Percentiles rank a stretch among this genome's conserved stretches.
Evolutionary conservation across 2,329 filamentous ascomycete species (phyloP).

Genomic region (Domatiomyces globalis): DNA sequence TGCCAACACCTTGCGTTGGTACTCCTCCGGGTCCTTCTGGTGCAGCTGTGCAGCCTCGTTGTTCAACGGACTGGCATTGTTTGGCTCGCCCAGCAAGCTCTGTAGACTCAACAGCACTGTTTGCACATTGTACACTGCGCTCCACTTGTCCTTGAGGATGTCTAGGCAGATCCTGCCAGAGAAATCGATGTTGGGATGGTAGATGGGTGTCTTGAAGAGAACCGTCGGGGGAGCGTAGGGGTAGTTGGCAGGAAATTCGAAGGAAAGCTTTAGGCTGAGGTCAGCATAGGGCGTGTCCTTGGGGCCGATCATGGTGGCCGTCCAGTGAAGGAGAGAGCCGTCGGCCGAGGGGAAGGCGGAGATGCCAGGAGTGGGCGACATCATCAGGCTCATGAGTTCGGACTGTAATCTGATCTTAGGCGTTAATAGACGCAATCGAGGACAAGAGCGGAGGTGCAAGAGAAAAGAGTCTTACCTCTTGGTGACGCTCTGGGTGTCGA

Average conservation of each 20-base stretch:
- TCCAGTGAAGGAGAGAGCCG: slow-evolving; percentile 84
- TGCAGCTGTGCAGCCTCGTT: slow-evolving; percentile 92
- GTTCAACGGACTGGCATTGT: slow-evolving; percentile 91
- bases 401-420: slow-evolving; percentile 61
- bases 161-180: slow-evolving; percentile 92
- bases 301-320: slow-evolving; percentile 82
- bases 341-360: slow-evolving; percentile 87
- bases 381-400: slow-evolving; percentile 97
- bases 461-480: slow-evolving; percentile 47
- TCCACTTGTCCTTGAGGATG: slow-evolving; percentile 99
- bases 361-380: slow-evolving; percentile 78
- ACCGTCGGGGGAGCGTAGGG: slow-evolving; percentile 84
- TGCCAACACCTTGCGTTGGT: slow-evolving; percentile 59
- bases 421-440: not conserved
- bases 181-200: slow-evolving; percentile 98
- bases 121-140: slow-evolving; percentile 90
- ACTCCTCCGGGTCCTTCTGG: slow-evolving; percentile 77
- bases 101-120: slow-evolving; percentile 86
- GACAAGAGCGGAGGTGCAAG: not conserved
- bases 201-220: slow-evolving; percentile 95
- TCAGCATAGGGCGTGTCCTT: slow-evolving; percentile 80
- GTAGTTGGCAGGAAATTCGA: slow-evolving; percentile 83
- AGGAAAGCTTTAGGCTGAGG: slow-evolving; percentile 80
- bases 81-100: slow-evolving; percentile 88
- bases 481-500: slow-evolving; percentile 59